Evolutionary conservation across 306 rosid species (phyloP), one percentile per base, ranked within the genome.

Genomic region (Herpetospermum pedunculosum): DNA sequence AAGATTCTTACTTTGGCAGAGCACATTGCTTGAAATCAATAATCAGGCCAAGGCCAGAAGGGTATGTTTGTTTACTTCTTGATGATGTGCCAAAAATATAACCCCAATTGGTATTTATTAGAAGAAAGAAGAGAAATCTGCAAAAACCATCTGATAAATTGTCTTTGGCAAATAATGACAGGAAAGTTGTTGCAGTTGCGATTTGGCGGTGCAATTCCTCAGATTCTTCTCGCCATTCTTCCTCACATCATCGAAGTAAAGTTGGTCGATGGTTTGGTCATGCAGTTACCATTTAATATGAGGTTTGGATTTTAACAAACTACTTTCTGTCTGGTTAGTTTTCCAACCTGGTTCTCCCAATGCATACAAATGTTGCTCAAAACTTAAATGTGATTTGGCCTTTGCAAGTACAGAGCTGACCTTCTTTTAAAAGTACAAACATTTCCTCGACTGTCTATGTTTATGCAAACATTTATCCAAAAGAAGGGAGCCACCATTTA

Each of bases 1-100:
- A 91, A 91, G 81, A 93, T 93, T 75, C 98, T 87, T 81, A 90
- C 97, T 69, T 84, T 90, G 79, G 93, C 91, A 0, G 87, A 87
- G 82, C 92, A 93, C 55, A 89, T 90, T 78, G 92, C 96, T n/a
- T 90, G 65, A 78, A 48, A 37, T 23, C 44, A 3, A 34, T 46
- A 12, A 52, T 65, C 73, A 15, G 14, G 73, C 54, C 4, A 7
- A 26, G 38, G 15, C 21, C 26, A 14, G 73, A 68, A 68, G 75
- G 43, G 14, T 67, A 16, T 25, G 19, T 38, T 41, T 67, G 73
- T 68, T 28, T 13, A 68, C 37, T 25, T 43, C 19, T 23, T 25
- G 6, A 67, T 5, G 3, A 21, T 19, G 32, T 38, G 30, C 71
- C 30, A 1, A 40, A 25, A 12, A 5, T 28, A 16, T 15, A 4